Conservation (phyloP, 2,329 filamentous ascomycete genomes). For the Aspergillus ruber region DNA sequence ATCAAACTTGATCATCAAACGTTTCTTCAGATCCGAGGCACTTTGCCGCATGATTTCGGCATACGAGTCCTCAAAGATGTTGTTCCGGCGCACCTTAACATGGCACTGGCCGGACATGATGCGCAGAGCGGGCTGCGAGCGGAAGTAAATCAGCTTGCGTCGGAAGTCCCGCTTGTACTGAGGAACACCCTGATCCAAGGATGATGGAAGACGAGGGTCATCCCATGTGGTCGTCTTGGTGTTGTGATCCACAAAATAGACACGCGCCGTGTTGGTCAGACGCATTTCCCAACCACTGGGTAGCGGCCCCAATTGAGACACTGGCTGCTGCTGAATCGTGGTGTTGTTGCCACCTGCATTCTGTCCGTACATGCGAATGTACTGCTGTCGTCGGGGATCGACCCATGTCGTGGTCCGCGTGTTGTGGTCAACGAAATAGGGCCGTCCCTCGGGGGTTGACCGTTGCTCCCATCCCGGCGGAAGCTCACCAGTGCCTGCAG, state of each 20-base stretch:
- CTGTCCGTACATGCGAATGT: constrained; percentile 96
- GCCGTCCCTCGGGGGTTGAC: constrained; percentile 86
- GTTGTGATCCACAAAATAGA: constrained; percentile 99
- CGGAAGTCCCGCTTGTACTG: constrained; percentile 99
- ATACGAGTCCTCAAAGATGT: constrained; percentile 98
- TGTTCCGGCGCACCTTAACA: constrained; percentile 91
- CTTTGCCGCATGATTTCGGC: constrained; percentile 97
- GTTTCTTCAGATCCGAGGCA: constrained; percentile 92
- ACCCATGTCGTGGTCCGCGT: constrained; percentile 98
- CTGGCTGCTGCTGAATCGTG: constrained; percentile 91
- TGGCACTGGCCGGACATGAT: constrained; percentile 96
- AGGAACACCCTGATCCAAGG: constrained; percentile 93
- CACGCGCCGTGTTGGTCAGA: constrained; percentile 91
- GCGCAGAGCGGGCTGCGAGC: constrained; percentile 90
- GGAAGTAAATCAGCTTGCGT: constrained; percentile 97
- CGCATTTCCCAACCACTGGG: constrained; percentile 99
- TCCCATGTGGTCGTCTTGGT: constrained; percentile 99
- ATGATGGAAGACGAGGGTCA: constrained; percentile 88
- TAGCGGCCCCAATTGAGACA: constrained; percentile 89
- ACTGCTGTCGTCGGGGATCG: constrained; percentile 92
- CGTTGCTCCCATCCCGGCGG: constrained; percentile 95
- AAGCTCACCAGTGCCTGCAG: constrained; percentile 87
- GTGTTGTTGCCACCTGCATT: constrained; percentile 68
- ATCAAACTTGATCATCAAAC: constrained; percentile 99
- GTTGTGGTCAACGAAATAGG: constrained; percentile 98